phyloP scores from a whole-genome alignment of 306 rosid genomes.

The Lathyrus tuberosus region DNA sequence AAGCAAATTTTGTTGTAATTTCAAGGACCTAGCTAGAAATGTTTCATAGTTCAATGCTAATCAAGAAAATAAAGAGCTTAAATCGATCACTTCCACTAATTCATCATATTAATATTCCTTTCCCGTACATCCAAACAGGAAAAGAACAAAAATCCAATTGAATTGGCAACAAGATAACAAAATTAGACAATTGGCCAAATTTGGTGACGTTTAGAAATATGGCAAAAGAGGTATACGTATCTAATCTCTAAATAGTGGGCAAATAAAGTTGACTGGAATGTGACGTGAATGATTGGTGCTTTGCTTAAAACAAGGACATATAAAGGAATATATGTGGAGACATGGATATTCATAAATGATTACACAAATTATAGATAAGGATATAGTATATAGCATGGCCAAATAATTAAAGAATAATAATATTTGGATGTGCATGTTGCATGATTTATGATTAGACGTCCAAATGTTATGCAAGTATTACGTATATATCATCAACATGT shows the following conservation, averaged over 20 bases:
- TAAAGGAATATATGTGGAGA: conserved; percentile 1
- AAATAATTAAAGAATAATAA: neutral
- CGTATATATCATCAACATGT: conserved; percentile 10
- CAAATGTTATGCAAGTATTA: neutral
- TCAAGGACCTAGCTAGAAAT: neutral
- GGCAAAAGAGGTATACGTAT: conserved; percentile 12
- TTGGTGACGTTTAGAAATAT: conserved; percentile 15
- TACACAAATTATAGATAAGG: conserved; percentile 18
- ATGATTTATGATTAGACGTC: conserved; percentile 48
- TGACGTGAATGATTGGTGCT: conserved; percentile 9
- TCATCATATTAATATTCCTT: conserved; percentile 1
- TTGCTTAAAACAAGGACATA: neutral
- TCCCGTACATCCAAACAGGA: neutral
- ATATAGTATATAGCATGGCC: conserved; percentile 21
- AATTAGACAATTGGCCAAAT: conserved; percentile 9
- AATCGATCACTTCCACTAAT: neutral
- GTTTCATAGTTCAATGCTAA: neutral
- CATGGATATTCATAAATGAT: conserved; percentile 40
- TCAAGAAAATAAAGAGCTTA: conserved; percentile 3
- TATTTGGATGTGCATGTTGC: conserved; percentile 23
- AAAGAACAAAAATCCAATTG: conserved; percentile 9
- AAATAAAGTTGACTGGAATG: conserved; percentile 27
- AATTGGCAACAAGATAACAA: conserved; percentile 10
- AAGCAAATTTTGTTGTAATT: neutral
- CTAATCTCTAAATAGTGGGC: conserved; percentile 25